Evolutionary conservation across 129 eudicot genomes (phyloP).

Genomic region (Lactuca sativa): DNA sequence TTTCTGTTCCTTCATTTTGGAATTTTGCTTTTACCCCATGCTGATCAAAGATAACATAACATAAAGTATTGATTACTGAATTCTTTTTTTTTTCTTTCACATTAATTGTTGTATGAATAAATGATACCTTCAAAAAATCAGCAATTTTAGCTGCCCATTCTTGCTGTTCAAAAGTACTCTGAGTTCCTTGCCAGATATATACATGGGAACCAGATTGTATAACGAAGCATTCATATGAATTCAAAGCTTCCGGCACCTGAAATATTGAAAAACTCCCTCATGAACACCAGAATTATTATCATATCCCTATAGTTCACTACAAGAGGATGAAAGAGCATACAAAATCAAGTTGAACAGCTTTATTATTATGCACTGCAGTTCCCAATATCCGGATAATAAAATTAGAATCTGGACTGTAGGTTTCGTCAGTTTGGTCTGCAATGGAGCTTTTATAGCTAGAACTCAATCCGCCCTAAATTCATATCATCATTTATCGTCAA

Average conservation of each 20-base stretch:
- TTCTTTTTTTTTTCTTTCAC: too few species aligned
- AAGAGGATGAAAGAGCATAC: conserved; percentile 35
- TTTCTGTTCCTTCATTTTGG: conserved; percentile 98
- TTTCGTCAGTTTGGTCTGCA: conserved; percentile 89
- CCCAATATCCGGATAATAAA: conserved; percentile 76
- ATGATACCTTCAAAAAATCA: conserved; percentile 78
- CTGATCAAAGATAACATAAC: conserved; percentile 33
- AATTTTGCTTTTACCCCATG: conserved; percentile 74
- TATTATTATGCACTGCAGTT: conserved; percentile 87
- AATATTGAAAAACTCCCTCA: not conserved
- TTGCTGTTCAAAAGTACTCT: conserved; percentile 82
- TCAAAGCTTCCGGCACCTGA: conserved; percentile 74
- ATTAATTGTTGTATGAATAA: too few species aligned
- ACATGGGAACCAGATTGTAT: conserved; percentile 82
- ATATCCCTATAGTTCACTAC: too few species aligned
- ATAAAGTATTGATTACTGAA: not conserved
- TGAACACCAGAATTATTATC: not conserved
- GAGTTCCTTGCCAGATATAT: conserved; percentile 90
- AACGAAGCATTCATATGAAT: conserved; percentile 72
- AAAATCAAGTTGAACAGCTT: conserved; percentile 78
- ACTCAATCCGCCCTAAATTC: conserved; percentile 82
- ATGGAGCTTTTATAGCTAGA: conserved; percentile 79
- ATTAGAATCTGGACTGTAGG: conserved; percentile 66
- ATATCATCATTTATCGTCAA: not conserved
- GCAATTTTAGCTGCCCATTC: conserved; percentile 78